Base-by-base conservation (phyloP, 805 yeast genomes). In the Candida hungchunana region DNA sequence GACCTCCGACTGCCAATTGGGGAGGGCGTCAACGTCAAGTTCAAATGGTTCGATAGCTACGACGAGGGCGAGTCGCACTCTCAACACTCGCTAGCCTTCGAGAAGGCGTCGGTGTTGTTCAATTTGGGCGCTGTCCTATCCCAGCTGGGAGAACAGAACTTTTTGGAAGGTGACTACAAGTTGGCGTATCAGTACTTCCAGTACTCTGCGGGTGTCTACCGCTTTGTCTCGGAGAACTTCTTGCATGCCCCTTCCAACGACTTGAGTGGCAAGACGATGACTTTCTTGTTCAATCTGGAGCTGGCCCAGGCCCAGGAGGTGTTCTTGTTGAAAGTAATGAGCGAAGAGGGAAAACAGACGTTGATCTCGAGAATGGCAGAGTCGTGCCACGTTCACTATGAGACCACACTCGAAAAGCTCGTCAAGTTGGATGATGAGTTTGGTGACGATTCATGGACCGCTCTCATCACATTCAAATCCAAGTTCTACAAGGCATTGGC, bases 261-360 rank as follows among this genome's bases (percentile, higher is more conserved):
- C 58, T 63, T 89, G 32, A 67, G 72, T 41, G 82, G 82, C 22
- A 75, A 80, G 16, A 77, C 86, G 1, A 75, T 85, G 8, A 68
- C 69, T 27, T 79, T 85, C 23, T 67, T 90, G 33, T 56, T 69
- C 12, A 71, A 71, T 44, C 57, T 89, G 36, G 77, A 82, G 75
- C 64, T 87, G 37, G 93, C 94, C 0, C 96, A 90, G 57, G 86
- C 93, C 3, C 96, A 89, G 55, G 96, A 93, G 47, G 71, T 82
- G 6, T 89, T 90, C 55, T 61, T 82, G 3, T 56, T 79, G 50
- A 81, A 77, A 45, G 74, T 86, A 24, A 26, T 65, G 14, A 69
- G 66, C 7, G 75, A 70, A 37, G 48, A 58, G 4, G 73, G 70
- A 36, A 48, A 59, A 7, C 55, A 72, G 7, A 73, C 70, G 0